Conservation (phyloP, 345 rosid genomes). For the Theobroma cacao region DNA sequence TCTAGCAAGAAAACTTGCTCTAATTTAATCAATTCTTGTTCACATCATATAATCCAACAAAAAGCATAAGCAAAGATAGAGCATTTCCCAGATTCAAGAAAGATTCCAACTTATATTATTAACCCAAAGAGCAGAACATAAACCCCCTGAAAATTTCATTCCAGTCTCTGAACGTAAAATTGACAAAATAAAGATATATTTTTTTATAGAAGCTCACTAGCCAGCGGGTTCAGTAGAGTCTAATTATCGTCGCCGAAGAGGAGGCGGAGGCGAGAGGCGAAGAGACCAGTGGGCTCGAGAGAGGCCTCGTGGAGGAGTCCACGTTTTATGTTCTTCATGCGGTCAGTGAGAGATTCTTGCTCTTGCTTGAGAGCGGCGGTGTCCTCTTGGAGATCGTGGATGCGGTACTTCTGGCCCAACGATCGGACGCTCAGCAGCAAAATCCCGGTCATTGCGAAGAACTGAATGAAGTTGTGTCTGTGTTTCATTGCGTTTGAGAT, state of each 20-base stretch:
- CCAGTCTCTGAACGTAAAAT: background rate
- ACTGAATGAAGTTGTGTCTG: conserved; percentile 68
- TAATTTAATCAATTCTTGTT: background rate
- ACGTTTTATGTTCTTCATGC: conserved; percentile 57
- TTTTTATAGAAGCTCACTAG: background rate
- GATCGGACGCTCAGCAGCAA: conserved; percentile 77
- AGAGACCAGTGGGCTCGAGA: conserved; percentile 63
- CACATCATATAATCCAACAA: background rate
- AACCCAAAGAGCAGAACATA: background rate
- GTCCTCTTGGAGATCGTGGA: conserved; percentile 73
- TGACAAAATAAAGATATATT: background rate
- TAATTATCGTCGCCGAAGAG: conserved; percentile 60
- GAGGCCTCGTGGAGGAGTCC: conserved; percentile 74
- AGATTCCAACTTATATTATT: background rate
- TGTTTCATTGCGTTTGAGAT: conserved; percentile 51
- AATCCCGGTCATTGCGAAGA: conserved; percentile 75
- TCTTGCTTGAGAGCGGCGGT: conserved; percentile 61
- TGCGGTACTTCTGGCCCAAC: conserved; percentile 81
- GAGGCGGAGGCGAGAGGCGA: conserved; percentile 69
- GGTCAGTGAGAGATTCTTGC: conserved; percentile 43
- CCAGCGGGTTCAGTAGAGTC: background rate
- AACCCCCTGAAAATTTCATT: background rate
- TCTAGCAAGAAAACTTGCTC: background rate
- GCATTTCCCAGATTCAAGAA: background rate
- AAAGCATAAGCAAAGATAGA: background rate